Percentiles rank a stretch among this genome's conserved stretches.
phyloP scores from a whole-genome alignment of 495 filamentous ascomycete species.

The Penicillium argentinense region DNA sequence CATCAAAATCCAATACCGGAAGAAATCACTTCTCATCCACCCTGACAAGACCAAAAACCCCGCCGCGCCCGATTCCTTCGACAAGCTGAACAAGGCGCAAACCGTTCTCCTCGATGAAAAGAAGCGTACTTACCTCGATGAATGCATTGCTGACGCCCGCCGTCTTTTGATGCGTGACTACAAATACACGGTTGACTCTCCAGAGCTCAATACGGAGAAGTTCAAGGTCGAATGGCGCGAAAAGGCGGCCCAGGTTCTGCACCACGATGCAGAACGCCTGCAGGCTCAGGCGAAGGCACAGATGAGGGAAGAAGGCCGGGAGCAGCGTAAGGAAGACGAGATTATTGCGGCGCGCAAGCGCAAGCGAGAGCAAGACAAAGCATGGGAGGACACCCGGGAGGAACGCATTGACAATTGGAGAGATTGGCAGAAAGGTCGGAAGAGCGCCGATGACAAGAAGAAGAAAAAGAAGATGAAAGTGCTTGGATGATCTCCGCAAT shows the following conservation, averaged over 20 bases:
- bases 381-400: slow-evolving; percentile 92
- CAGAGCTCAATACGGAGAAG: slow-evolving; percentile 73
- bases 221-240: slow-evolving; percentile 84
- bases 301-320: slow-evolving; percentile 93
- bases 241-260: slow-evolving; percentile 88
- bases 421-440: slow-evolving; percentile 74
- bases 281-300: slow-evolving; percentile 87
- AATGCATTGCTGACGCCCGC: slow-evolving; percentile 93
- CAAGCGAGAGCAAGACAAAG: slow-evolving; percentile 87
- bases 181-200: slow-evolving; percentile 86
- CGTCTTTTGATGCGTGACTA: slow-evolving; percentile 90
- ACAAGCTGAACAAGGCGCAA: slow-evolving; percentile 93
- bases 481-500: slow-evolving; percentile 45
- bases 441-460: slow-evolving; percentile 49
- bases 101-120: slow-evolving; percentile 92
- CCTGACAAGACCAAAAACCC: slow-evolving; percentile 97
- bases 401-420: slow-evolving; percentile 93
- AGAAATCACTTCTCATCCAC: slow-evolving; percentile 96
- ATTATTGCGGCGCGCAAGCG: slow-evolving; percentile 84
- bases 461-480: slow-evolving; percentile 93
- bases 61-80: slow-evolving; percentile 90
- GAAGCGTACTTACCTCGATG: slow-evolving; percentile 79
- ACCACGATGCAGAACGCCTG: slow-evolving; percentile 86
- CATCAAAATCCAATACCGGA: slow-evolving; percentile 91
- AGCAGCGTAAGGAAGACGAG: slow-evolving; percentile 83